These are phyloP conservation scores for Chamaecyparis obtusa DNA, from an alignment of 75 land plant genomes.

Conservation along the genomic window DNA sequence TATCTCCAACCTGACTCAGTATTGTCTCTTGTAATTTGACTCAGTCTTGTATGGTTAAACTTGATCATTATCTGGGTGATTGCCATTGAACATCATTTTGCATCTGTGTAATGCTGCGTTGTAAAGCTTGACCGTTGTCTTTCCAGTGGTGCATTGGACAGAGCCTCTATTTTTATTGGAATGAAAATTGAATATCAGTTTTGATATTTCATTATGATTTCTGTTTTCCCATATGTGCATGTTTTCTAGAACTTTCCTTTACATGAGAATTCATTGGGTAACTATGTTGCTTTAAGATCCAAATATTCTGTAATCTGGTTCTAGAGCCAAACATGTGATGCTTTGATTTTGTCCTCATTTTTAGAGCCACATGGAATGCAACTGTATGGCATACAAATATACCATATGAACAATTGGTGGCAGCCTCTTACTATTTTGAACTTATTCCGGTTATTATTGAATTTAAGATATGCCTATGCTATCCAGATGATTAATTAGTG, in stretches of 20 bases:
- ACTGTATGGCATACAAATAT: not conserved
- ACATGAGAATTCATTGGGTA: not conserved
- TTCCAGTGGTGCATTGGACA: not conserved
- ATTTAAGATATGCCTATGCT: not conserved
- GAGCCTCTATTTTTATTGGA: not conserved
- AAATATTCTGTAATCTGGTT: not conserved
- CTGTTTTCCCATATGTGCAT: not conserved
- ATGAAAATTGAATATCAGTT: not conserved
- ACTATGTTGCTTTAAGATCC: not conserved
- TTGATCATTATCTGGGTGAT: not conserved
- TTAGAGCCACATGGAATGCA: not conserved
- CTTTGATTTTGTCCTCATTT: not conserved
- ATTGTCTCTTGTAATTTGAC: not conserved
- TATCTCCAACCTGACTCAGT: not conserved
- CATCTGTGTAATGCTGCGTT: not conserved
- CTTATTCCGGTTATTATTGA: not conserved
- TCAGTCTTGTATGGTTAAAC: not conserved
- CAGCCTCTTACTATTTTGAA: not conserved
- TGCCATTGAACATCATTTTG: not conserved
- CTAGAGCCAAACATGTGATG: not conserved
- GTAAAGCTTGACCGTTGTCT: not conserved
- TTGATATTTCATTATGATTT: not conserved
- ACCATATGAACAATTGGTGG: not conserved
- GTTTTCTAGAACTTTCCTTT: not conserved
- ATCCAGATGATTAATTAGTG: not conserved